Percentiles rank a stretch among this genome's conserved stretches.
phyloP scores from a whole-genome alignment of 1,284 basidiomycete species.

The Trichosporon sp. region DNA sequence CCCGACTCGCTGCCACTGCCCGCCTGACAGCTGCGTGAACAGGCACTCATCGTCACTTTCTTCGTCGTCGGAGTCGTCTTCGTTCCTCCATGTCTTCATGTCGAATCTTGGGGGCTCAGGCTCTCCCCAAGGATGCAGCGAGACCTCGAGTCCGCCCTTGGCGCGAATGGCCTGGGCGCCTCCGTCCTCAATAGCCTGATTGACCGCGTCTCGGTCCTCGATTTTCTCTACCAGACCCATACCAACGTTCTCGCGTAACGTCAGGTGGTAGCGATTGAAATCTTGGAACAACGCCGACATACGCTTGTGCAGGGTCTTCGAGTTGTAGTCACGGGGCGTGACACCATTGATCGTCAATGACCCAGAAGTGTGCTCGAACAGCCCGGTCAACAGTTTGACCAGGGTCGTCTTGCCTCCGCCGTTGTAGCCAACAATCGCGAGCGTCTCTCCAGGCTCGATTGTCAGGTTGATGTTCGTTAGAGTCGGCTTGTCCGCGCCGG shows the following conservation, averaged over 20 bases:
- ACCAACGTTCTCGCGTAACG: conserved; percentile 73
- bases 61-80: neutral
- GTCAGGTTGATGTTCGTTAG: conserved; percentile 64
- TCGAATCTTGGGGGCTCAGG: neutral
- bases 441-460: conserved; percentile 65
- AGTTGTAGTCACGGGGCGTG: conserved; percentile 60
- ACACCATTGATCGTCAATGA: conserved; percentile 63
- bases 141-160: conserved; percentile 23
- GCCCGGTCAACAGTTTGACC: conserved; percentile 68
- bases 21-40: conserved; percentile 17
- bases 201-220: conserved; percentile 52
- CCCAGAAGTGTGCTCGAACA: conserved; percentile 57
- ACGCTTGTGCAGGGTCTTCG: conserved; percentile 65
- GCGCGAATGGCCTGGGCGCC: conserved; percentile 55
- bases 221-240: conserved; percentile 58
- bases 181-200: conserved; percentile 61
- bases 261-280: conserved; percentile 69
- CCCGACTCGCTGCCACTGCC: conserved; percentile 77
- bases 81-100: conserved; percentile 1
- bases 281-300: conserved; percentile 72
- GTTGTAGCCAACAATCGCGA: conserved; percentile 54
- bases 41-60: conserved; percentile 2
- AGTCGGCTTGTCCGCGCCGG: conserved; percentile 61
- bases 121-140: conserved; percentile 15
- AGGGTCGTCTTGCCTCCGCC: conserved; percentile 17